Evolutionary conservation across 305 asterid species (phyloP), one percentile per base, ranked within the genome.

Genomic region (Ilex paraguariensis): DNA sequence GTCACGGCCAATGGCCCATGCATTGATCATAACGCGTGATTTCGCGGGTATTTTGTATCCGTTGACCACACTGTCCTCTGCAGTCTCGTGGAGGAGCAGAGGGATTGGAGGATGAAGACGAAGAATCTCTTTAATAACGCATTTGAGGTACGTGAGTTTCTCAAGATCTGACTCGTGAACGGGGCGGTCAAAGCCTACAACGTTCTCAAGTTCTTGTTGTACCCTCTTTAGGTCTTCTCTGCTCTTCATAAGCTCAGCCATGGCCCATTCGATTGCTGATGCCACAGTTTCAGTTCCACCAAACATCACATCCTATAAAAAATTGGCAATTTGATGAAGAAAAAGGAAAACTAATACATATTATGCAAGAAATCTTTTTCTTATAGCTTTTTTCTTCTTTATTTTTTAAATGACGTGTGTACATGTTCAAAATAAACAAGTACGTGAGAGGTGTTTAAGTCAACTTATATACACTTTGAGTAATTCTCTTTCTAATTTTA

Each of bases 21-120:
- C 30, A 21, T 54, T 54, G 32, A 54, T 30, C 58, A n/a, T 54
- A 4, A 54, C 2, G 33, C 31, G 58, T 30, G 58, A 54, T 14
- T 30, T 30, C 5, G 30, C 33, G 6, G 58, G 58, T 4, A 54
- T 54, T 8, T n/a, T 7, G 3, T 54, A 54, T 6, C 58, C 58
- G 31, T 8, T 14, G 7, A 54, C 58, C 31, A 7, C 58, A 3
- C 28, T 21, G 58, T 16, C 58, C 31, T 2, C 2, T 0, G 3
- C 8, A 0, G 58, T 4, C 13, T 54, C 33, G 31, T 54, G 58
- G 30, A 15, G 10, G 31, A 76, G 66, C 60, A 75, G 68, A 1
- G 84, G 84, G 9, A 79, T 65, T 15, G 81, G 81, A 13, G 84
- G 84, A 31, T 79, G 84, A 12, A 79, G 42, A 28, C 84, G 71